Evolutionary conservation across 2,329 filamentous ascomycete genomes (phyloP).

Genomic region (Dichotomopilus funicola): DNA sequence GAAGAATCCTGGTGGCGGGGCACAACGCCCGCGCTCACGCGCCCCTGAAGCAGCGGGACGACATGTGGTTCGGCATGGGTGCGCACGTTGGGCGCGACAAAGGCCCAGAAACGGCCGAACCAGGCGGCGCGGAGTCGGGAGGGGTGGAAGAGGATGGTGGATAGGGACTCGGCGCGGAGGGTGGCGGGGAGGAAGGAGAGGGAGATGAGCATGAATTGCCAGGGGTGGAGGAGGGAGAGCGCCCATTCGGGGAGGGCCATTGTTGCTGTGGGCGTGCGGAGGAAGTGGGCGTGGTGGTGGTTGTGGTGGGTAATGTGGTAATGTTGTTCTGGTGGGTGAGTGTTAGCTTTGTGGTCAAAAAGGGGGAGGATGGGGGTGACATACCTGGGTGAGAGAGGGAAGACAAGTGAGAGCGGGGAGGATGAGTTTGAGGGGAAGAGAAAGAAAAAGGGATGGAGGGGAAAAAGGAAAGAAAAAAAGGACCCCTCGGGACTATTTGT

Average conservation of each 20-base stretch:
- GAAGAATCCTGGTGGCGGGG: too few species aligned
- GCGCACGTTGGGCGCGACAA: conserved; percentile 45
- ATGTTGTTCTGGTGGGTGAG: background rate
- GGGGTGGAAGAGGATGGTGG: conserved; percentile 35
- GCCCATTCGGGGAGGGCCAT: conserved; percentile 10
- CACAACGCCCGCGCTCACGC: conserved; percentile 33
- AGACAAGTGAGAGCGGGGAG: background rate
- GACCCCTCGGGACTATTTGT: too few species aligned
- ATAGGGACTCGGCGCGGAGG: conserved; percentile 36
- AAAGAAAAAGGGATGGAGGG: too few species aligned
- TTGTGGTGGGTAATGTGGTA: background rate
- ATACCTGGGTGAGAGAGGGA: background rate
- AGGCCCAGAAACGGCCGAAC: conserved; percentile 57
- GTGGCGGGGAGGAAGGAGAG: conserved; percentile 46
- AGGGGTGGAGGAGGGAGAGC: conserved; percentile 39
- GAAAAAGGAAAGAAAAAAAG: too few species aligned
- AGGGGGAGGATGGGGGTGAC: background rate
- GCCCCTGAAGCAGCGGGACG: conserved; percentile 49
- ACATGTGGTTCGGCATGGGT: conserved; percentile 37
- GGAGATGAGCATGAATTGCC: conserved; percentile 46
- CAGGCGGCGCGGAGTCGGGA: conserved; percentile 41
- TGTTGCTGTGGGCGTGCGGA: background rate
- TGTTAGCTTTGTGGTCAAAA: background rate
- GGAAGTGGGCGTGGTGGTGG: background rate
- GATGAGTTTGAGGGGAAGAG: background rate